Base-by-base conservation (phyloP, 148 eudicot genomes). In the Limonium bicolor region DNA sequence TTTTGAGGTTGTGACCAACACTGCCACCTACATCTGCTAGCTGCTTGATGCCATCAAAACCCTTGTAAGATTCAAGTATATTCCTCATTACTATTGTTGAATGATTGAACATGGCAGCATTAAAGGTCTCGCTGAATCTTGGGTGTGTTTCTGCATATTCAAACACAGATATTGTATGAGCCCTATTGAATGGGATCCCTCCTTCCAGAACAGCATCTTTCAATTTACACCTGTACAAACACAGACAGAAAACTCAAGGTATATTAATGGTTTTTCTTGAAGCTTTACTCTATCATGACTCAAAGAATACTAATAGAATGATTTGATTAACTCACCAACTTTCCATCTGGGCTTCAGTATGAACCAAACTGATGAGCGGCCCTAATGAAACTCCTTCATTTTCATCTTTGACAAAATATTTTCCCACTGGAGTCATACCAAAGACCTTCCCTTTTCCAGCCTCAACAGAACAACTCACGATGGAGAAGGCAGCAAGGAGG, bases 321-420 rank as follows among this genome's bases (percentile, higher is more conserved):
- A n/a, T n/a, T n/a, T n/a, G n/a, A n/a, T n/a, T n/a, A n/a, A 50
- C 54, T 28, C 6, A 72, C 78, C 68, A 69, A 39, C 67, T 62
- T 4, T 40, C 63, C 6, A 52, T 49, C 43, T 51, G 51, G 25
- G 68, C 63, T 27, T 50, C 58, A 35, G 69, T 69, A 20, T 58
- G 64, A 38, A 49, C 8, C 55, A 72, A 35, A 14, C 38, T 24
- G 37, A 68, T 7, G 19, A 59, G 14, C 0, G 73, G 61, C 0
- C 55, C 70, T 8, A 72, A 33, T 1, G 73, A 67, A 3, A 25
- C 61, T 9, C 68, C 65, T 22, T 64, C 63, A n/a, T n/a, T n/a
- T 46, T 68, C 53, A 45, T 57, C 37, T 3, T 48, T 19, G 5
- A 60, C 61, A 40, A 63, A 64, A 46, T 51, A 64, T 12, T 54